Conservation (phyloP, 2,329 filamentous ascomycete species). For the Pseudogymnoascus pannorum region DNA sequence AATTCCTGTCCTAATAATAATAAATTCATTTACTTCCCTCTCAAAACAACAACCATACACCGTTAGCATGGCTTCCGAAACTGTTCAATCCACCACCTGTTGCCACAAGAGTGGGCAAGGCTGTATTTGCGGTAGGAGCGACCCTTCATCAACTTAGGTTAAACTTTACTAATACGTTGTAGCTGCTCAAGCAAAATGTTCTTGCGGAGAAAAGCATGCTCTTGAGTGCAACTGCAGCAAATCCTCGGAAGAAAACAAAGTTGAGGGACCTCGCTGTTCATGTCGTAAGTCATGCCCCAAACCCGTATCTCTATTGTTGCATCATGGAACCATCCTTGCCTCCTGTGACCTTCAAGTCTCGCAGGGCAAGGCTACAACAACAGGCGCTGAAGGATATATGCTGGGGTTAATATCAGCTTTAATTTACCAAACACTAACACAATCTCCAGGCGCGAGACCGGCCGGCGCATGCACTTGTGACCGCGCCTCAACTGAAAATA, state of each 20-base stretch:
- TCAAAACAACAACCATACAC: not conserved
- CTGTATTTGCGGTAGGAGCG: conserved; percentile 22
- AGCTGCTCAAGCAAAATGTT: conserved; percentile 67
- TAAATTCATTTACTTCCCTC: not conserved
- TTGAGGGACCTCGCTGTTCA: conserved; percentile 69
- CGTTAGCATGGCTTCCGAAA: conserved; percentile 15
- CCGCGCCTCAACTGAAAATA: conserved; percentile 63
- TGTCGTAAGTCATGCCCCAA: conserved; percentile 52
- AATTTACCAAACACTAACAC: conserved; percentile 30
- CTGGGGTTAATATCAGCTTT: not conserved
- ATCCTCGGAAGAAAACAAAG: conserved; percentile 64
- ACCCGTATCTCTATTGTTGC: not conserved
- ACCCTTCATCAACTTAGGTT: not conserved
- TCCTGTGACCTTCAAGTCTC: not conserved
- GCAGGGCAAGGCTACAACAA: not conserved
- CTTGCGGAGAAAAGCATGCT: conserved; percentile 81
- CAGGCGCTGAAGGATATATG: not conserved
- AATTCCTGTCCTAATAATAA: not conserved
- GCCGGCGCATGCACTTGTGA: conserved; percentile 78
- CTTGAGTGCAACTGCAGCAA: conserved; percentile 82
- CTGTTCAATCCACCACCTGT: conserved; percentile 26
- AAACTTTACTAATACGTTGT: conserved; percentile 9
- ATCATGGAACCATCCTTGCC: not conserved
- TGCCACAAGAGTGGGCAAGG: conserved; percentile 26
- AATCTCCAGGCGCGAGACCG: conserved; percentile 49